phyloP scores from a whole-genome alignment of 2,329 filamentous ascomycete species.

The Metarhizium rileyi region DNA sequence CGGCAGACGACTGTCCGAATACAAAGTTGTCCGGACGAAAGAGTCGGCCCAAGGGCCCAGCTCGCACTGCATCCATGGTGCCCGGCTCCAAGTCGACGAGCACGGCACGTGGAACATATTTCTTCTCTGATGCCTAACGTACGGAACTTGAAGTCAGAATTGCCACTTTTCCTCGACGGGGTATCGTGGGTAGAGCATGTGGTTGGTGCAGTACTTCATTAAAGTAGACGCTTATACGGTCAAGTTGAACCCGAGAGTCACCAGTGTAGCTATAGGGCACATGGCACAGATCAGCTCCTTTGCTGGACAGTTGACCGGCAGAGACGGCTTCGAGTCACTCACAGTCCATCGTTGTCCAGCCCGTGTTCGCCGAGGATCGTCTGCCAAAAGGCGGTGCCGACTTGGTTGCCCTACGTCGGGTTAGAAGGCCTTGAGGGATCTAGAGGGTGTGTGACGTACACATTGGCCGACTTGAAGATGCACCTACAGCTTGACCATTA shows the following conservation, averaged over 20 bases:
- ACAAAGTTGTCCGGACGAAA: constrained; percentile 99
- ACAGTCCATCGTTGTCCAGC: constrained; percentile 85
- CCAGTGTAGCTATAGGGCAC: constrained; percentile 62
- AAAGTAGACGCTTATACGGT: constrained; percentile 99
- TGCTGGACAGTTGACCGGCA: background rate
- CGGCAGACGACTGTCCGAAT: constrained; percentile 97
- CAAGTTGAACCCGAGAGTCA: constrained; percentile 93
- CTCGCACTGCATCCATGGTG: constrained; percentile 98
- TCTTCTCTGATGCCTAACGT: constrained; percentile 78
- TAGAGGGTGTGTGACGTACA: constrained; percentile 57
- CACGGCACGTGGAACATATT: constrained; percentile 97
- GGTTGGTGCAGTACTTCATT: constrained; percentile 45
- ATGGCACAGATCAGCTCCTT: background rate
- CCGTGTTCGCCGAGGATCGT: constrained; percentile 85
- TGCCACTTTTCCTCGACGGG: background rate
- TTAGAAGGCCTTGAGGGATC: constrained; percentile 21
- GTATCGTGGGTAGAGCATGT: constrained; percentile 5
- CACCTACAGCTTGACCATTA: constrained; percentile 53
- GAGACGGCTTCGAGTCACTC: background rate
- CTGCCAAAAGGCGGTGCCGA: constrained; percentile 99
- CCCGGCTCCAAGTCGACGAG: constrained; percentile 98
- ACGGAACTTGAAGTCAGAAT: background rate
- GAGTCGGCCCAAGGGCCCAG: constrained; percentile 94
- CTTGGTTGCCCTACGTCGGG: constrained; percentile 84
- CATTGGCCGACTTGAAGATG: constrained; percentile 99